Evolutionary conservation across 2,329 filamentous ascomycete species (phyloP).

Genomic region (Botryotinia convoluta): DNA sequence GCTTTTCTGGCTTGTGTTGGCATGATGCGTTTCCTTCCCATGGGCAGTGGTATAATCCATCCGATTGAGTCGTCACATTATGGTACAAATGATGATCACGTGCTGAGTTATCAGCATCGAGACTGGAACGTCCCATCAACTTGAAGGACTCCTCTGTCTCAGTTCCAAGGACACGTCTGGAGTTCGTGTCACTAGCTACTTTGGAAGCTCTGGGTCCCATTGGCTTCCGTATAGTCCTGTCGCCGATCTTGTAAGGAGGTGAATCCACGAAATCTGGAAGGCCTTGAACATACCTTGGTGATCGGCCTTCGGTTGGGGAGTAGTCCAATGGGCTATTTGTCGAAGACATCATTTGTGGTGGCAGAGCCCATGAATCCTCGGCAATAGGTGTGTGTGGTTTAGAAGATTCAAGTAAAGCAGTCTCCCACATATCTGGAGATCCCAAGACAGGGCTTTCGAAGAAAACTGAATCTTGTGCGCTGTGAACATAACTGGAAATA

Average conservation of each 20-base stretch:
- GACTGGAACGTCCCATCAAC: conserved; percentile 34
- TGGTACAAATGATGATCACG: conserved; percentile 71
- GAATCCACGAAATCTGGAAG: conserved; percentile 33
- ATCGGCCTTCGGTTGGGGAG: conserved; percentile 34
- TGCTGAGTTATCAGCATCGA: conserved; percentile 43
- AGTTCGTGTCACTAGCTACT: conserved; percentile 32
- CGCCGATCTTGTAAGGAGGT: conserved; percentile 34
- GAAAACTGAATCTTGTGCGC: conserved; percentile 27
- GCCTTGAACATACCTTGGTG: conserved; percentile 37
- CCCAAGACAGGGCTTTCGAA: conserved; percentile 26
- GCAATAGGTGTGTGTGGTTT: conserved; percentile 30
- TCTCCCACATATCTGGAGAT: conserved; percentile 35
- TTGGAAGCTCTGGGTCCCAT: conserved; percentile 36
- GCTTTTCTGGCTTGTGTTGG: conserved; percentile 88
- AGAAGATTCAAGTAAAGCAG: conserved; percentile 33
- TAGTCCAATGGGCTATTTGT: conserved; percentile 35
- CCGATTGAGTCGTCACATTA: conserved; percentile 56
- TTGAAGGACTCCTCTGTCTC: conserved; percentile 37
- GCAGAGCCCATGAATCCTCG: conserved; percentile 31
- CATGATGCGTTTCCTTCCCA: conserved; percentile 71
- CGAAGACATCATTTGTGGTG: conserved; percentile 30
- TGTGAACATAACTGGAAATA: conserved; percentile 27
- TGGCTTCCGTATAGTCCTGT: conserved; percentile 34
- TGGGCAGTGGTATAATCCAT: conserved; percentile 92
- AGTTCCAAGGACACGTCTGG: conserved; percentile 27